Percentiles rank a stretch among this genome's conserved stretches.
Evolutionary conservation across 176 grass and related monocot species (phyloP).

Genomic region (Musa beccarii): DNA sequence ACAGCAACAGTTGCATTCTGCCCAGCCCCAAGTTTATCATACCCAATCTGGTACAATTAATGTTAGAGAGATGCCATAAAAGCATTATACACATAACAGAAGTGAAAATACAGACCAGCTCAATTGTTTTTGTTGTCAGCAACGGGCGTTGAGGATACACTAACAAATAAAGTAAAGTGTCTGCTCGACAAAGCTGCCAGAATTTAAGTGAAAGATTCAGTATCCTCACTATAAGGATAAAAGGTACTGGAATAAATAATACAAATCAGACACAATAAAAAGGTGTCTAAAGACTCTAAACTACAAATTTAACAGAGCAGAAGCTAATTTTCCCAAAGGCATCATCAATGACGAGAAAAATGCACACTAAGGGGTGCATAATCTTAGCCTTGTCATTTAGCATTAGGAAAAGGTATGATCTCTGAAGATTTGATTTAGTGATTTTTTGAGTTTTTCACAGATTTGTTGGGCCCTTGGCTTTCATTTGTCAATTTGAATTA

Average conservation of each 20-base stretch:
- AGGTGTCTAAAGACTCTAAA: no score
- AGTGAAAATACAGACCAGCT: slow-evolving; percentile 54
- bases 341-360: background rate
- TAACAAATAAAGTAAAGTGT: slow-evolving; percentile 77
- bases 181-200: slow-evolving; percentile 68
- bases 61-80: background rate
- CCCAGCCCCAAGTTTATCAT: slow-evolving; percentile 84
- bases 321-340: background rate
- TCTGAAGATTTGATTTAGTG: no score
- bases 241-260: background rate
- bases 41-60: slow-evolving; percentile 58
- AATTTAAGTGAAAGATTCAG: slow-evolving; percentile 29
- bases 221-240: slow-evolving; percentile 14
- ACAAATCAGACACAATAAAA: no score
- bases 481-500: background rate
- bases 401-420: no score
- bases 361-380: background rate
- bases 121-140: slow-evolving; percentile 94
- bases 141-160: slow-evolving; percentile 88
- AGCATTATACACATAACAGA: background rate
- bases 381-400: no score
- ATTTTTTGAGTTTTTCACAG: no score
- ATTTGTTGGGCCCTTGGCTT: no score
- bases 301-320: background rate
- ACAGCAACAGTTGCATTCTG: slow-evolving; percentile 97